Percentiles rank a stretch among this genome's conserved stretches.
phyloP scores from a whole-genome alignment of 192 early-diverging fungal genomes.

The Diversispora eburnea region DNA sequence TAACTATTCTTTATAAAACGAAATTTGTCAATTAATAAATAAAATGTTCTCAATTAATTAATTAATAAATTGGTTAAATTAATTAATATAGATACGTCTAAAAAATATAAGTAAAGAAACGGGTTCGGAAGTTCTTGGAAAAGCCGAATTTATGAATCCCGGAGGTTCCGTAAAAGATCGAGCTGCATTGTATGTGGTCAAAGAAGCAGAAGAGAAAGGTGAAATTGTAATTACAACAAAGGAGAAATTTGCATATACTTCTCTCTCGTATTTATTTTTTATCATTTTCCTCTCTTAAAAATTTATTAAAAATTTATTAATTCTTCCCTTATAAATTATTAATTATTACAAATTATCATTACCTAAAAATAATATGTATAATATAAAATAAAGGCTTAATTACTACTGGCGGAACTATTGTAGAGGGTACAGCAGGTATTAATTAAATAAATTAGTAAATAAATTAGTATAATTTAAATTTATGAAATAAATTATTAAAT shows the following conservation, averaged over 20 bases:
- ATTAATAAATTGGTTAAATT: neutral
- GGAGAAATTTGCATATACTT: no score
- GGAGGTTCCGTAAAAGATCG: constrained; percentile 97
- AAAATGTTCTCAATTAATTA: neutral
- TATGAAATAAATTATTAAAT: constrained; percentile 7
- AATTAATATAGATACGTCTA: constrained; percentile 58
- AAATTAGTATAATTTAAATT: neutral
- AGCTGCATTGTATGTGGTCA: constrained; percentile 88
- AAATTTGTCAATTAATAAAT: neutral
- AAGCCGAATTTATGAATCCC: constrained; percentile 98
- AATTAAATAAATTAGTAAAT: constrained; percentile 30
- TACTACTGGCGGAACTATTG: constrained; percentile 83
- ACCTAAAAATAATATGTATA: neutral
- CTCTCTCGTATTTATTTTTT: no score
- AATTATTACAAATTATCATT: neutral
- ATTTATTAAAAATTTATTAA: no score
- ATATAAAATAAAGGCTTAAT: constrained; percentile 55
- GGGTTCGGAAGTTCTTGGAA: constrained; percentile 84
- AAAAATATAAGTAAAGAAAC: constrained; percentile 68
- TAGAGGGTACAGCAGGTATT: constrained; percentile 75
- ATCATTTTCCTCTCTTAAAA: no score
- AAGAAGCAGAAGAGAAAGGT: constrained; percentile 83
- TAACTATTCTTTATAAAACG: neutral
- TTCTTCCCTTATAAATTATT: neutral
- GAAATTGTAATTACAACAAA: neutral